Base-by-base conservation (phyloP, 164 flowering plant species). In the Malania oleifera region DNA sequence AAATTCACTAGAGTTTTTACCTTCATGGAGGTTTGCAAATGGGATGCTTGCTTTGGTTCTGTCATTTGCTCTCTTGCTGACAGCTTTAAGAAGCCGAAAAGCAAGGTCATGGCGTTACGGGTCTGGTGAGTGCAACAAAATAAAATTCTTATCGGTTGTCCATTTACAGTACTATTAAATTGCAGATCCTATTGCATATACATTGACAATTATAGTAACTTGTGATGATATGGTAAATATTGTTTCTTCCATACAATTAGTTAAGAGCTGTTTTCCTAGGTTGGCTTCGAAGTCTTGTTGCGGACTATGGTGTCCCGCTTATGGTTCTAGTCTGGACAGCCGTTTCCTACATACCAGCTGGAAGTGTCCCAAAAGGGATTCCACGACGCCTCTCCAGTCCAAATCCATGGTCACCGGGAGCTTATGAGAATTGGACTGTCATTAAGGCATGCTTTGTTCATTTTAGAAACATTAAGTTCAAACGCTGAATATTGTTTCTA, bases 371-470 rank as follows among this genome's bases (percentile, higher is more conserved):
- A 2, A 67, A 76, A 43, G 96, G 98, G 28, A 89, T 95, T 45
- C 99, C 99, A 0, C 63, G 96, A 24, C 95, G 98, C 34, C 97
- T 95, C 34, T 76, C 73, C 47, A 95, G 99, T 75, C 99, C 99
- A 28, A 91, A 89, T 61, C 99, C 99, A 22, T 95, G 99, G 99
- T 91, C 99, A 6, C 97, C 96, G 59, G 96, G 97, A 61, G 99
- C 98, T 13, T 95, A 89, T 73, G 82, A 66, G 25, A 95, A 95
- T 60, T 95, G 99, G 99, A 91, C 95, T 14, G 98, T 95, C 1
- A 69, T 89, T 59, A 91, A 79, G 89, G 99, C 60, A 80, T 48
- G 80, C 60, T 43, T 50, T 43, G 18, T 17, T 31, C 7, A 4
- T 5, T 31, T 31, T 31, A 9, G n/a, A n/a, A 18, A 35, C 20